These are phyloP conservation scores for Huntiella abstrusa DNA, from an alignment of 2,329 filamentous ascomycete species.

Conservation along the genomic window DNA sequence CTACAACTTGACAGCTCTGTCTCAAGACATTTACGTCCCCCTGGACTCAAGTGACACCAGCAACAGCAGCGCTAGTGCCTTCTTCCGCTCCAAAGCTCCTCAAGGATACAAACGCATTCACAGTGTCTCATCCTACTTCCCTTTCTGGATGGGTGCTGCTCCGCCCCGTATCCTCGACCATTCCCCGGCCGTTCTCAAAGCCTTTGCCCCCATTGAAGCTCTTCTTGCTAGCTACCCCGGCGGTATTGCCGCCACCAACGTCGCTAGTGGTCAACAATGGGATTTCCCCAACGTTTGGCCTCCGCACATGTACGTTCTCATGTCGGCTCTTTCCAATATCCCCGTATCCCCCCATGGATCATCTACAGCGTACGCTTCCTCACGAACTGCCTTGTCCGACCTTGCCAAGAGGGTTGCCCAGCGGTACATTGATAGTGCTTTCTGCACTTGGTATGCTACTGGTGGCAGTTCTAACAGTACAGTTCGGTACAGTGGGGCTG, in stretches of 20 bases:
- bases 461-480: constrained; percentile 38
- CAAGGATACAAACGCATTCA: constrained; percentile 38
- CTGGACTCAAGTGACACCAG: constrained; percentile 2
- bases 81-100: constrained; percentile 25
- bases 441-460: constrained; percentile 52
- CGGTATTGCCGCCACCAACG: constrained; percentile 43
- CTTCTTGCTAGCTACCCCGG: constrained; percentile 34
- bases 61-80: constrained; percentile 13
- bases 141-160: constrained; percentile 50
- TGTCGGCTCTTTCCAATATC: constrained; percentile 41
- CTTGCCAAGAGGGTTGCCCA: constrained; percentile 41
- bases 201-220: constrained; percentile 32
- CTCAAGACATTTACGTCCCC: constrained; percentile 33
- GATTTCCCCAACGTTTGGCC: constrained; percentile 55
- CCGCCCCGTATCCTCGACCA: constrained; percentile 36
- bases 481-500: constrained; percentile 29
- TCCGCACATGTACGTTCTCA: constrained; percentile 44
- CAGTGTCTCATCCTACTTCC: constrained; percentile 41
- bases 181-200: constrained; percentile 34
- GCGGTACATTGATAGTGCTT: constrained; percentile 47
- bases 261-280: constrained; percentile 46
- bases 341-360: constrained; percentile 14
- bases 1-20: constrained; percentile 42
- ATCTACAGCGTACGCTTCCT: constrained; percentile 24
- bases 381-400: constrained; percentile 32